phyloP scores from a whole-genome alignment of 2,329 filamentous ascomycete genomes.

The Botrytis paeoniae region DNA sequence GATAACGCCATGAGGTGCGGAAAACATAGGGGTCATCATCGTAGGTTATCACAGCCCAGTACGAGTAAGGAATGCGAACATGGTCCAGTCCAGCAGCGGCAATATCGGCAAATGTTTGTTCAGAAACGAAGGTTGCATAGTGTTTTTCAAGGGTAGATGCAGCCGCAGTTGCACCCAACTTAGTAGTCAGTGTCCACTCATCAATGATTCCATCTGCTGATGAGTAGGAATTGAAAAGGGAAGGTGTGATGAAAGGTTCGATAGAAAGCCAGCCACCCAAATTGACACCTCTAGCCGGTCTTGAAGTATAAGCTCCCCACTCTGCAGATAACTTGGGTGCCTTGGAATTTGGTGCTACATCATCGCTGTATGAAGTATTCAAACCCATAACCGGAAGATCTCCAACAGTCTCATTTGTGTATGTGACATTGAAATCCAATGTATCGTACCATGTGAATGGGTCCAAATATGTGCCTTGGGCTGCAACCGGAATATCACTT shows the following conservation, averaged over 20 bases:
- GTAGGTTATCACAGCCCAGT: slow-evolving; percentile 89
- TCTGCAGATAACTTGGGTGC: slow-evolving; percentile 72
- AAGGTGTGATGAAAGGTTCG: slow-evolving; percentile 94
- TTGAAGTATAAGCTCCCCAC: slow-evolving; percentile 74
- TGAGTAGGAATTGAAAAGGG: slow-evolving; percentile 69
- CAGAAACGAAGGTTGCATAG: slow-evolving; percentile 84
- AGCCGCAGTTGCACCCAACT: slow-evolving; percentile 65
- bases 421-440: slow-evolving; percentile 88
- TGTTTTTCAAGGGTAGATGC: slow-evolving; percentile 77
- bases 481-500: slow-evolving; percentile 52
- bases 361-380: slow-evolving; percentile 82
- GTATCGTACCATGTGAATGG: slow-evolving; percentile 92
- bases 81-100: slow-evolving; percentile 87
- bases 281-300: slow-evolving; percentile 85
- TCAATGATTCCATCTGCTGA: slow-evolving; percentile 65
- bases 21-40: slow-evolving; percentile 83
- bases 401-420: slow-evolving; percentile 80
- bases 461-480: slow-evolving; percentile 75
- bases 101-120: slow-evolving; percentile 81
- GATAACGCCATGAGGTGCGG: slow-evolving; percentile 86
- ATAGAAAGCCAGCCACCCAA: slow-evolving; percentile 90
- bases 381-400: slow-evolving; percentile 90
- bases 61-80: slow-evolving; percentile 91
- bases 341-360: slow-evolving; percentile 69
- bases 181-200: slow-evolving; percentile 74